phyloP scores from a whole-genome alignment of 495 filamentous ascomycete genomes.

The Elasticomyces elasticus region DNA sequence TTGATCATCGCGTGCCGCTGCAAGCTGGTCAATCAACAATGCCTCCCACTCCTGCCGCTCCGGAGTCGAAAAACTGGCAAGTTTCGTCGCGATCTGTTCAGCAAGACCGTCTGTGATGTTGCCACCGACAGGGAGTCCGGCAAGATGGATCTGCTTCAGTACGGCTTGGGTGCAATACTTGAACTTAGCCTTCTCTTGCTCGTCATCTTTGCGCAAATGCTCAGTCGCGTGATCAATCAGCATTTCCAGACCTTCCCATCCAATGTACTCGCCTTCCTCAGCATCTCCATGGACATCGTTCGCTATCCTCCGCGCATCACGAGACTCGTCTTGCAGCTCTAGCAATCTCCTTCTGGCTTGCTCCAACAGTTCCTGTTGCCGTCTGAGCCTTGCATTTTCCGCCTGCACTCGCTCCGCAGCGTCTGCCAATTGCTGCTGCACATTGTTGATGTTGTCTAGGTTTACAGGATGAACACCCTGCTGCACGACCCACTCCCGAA shows the following conservation, averaged over 20 bases:
- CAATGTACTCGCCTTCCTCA: background rate
- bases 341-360: constrained; percentile 8
- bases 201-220: background rate
- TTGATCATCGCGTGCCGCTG: background rate
- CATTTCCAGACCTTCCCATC: constrained; percentile 2
- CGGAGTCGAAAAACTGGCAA: background rate
- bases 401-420: constrained; percentile 10
- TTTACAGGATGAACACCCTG: constrained; percentile 80
- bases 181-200: background rate
- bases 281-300: background rate
- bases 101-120: background rate
- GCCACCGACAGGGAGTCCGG: background rate
- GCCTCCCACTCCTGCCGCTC: constrained; percentile 5
- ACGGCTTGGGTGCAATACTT: background rate
- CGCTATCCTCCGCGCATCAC: background rate
- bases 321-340: constrained; percentile 7
- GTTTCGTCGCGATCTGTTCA: constrained; percentile 1
- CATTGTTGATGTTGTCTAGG: constrained; percentile 32
- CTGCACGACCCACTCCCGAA: constrained; percentile 95
- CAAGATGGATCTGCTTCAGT: constrained; percentile 1
- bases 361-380: constrained; percentile 19
- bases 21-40: background rate
- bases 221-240: constrained; percentile 3
- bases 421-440: constrained; percentile 9
- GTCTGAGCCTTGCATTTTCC: constrained; percentile 11